Conservation (phyloP, 1,139 yeast species). For the Kazachstania sp. region DNA sequence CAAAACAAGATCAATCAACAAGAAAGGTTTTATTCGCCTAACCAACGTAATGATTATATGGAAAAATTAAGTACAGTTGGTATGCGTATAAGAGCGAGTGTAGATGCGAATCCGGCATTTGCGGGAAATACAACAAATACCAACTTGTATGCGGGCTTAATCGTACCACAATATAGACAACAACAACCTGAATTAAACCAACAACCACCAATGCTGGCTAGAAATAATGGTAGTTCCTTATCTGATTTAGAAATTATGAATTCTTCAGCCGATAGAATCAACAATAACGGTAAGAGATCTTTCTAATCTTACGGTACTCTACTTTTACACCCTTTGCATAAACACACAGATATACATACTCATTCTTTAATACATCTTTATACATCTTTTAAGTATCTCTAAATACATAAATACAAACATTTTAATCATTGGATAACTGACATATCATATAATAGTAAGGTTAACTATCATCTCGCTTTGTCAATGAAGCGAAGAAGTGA, state of each 20-base stretch:
- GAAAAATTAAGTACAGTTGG: constrained; percentile 47
- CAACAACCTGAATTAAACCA: constrained; percentile 4
- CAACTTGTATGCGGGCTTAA: constrained; percentile 10
- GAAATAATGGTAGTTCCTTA: background rate
- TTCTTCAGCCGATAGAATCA: constrained; percentile 7
- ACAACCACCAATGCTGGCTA: constrained; percentile 25
- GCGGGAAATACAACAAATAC: constrained; percentile 1
- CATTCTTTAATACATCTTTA: background rate
- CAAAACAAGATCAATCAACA: background rate
- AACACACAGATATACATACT: no score
- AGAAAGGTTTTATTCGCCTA: constrained; percentile 1
- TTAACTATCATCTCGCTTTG: no score
- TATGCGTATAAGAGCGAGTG: constrained; percentile 60
- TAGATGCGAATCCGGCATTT: background rate
- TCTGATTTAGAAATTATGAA: constrained; percentile 11
- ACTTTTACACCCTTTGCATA: no score
- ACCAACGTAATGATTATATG: constrained; percentile 14
- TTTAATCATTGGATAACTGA: no score
- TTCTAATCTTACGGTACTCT: no score
- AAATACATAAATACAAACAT: no score
- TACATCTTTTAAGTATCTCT: no score
- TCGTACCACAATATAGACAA: constrained; percentile 14
- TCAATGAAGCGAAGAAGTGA: no score
- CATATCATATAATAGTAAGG: no score
- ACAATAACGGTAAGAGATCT: constrained; percentile 1